phyloP scores from a whole-genome alignment of 2,329 filamentous ascomycete species.

The Ophiostoma pallidulum region DNA sequence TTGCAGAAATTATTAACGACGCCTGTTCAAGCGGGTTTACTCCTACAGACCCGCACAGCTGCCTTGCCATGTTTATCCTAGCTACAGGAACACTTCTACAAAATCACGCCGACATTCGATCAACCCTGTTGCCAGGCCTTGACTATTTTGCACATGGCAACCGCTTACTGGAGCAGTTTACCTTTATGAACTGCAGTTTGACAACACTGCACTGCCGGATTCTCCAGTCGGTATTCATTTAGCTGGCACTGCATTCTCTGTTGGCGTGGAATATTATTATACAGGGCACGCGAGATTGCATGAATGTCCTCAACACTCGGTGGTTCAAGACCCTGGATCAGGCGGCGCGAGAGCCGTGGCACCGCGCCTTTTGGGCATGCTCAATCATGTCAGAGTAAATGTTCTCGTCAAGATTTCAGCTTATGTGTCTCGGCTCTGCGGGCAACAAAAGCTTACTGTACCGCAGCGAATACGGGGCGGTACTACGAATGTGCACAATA shows the following conservation, averaged over 20 bases:
- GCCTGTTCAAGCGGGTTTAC: constrained; percentile 4
- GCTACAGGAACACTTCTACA: constrained; percentile 12
- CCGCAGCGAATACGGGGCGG: constrained; percentile 11
- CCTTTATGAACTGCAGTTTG: constrained; percentile 10
- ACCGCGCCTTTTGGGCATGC: constrained; percentile 14
- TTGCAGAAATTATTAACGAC: constrained; percentile 12
- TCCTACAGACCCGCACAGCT: constrained; percentile 10
- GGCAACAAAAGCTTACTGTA: neutral
- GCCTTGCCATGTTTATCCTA: constrained; percentile 13
- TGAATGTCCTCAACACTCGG: constrained; percentile 10
- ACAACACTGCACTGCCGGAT: constrained; percentile 13
- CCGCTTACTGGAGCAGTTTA: constrained; percentile 9
- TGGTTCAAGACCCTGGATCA: constrained; percentile 8
- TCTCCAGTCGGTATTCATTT: constrained; percentile 14
- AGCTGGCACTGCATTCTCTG: constrained; percentile 11
- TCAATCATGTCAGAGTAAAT: constrained; percentile 13
- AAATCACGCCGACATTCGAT: constrained; percentile 7
- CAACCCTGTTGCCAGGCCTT: constrained; percentile 9
- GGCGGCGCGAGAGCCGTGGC: constrained; percentile 10
- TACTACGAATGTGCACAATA: constrained; percentile 10
- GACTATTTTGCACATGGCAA: constrained; percentile 13
- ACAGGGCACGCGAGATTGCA: constrained; percentile 11
- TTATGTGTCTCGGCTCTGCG: neutral
- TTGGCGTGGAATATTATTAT: constrained; percentile 14
- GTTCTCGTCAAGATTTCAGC: neutral